phyloP scores from a whole-genome alignment of 2,329 filamentous ascomycete genomes.

The Monosporascus sp. region DNA sequence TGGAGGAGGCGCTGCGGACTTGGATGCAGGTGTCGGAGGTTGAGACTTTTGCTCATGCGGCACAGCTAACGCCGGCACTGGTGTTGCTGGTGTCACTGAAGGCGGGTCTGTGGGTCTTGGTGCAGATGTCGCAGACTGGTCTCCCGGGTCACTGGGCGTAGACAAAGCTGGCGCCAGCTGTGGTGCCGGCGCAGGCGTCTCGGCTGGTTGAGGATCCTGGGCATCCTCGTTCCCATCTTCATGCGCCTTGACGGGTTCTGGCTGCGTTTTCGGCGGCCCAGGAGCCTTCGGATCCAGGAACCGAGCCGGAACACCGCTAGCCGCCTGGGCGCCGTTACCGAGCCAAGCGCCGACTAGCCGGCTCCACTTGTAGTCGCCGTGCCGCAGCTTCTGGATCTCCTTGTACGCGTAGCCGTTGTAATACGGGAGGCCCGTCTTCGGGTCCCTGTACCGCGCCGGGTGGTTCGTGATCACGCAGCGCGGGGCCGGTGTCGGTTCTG shows the following conservation, averaged over 20 bases:
- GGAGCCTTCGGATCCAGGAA: constrained; percentile 49
- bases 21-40: not conserved
- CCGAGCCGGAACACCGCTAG: constrained; percentile 72
- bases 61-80: not conserved
- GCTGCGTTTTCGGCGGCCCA: constrained; percentile 20
- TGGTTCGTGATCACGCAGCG: constrained; percentile 80
- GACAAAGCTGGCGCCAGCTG: not conserved
- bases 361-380: constrained; percentile 79
- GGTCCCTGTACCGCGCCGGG: constrained; percentile 78
- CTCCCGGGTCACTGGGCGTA: constrained; percentile 1
- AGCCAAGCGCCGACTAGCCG: constrained; percentile 76
- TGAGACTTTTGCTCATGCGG: not conserved
- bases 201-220: not conserved
- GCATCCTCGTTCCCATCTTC: constrained; percentile 6
- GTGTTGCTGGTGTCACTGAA: not conserved
- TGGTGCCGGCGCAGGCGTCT: not conserved
- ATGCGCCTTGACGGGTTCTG: constrained; percentile 11
- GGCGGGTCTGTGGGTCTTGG: constrained; percentile 2
- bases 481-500: constrained; percentile 46
- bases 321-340: constrained; percentile 59
- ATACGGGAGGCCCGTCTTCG: constrained; percentile 77
- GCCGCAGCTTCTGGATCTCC: constrained; percentile 69
- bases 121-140: constrained; percentile 3
- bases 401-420: constrained; percentile 74
- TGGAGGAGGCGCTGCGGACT: not conserved